Conservation (phyloP, 2,329 filamentous ascomycete species). For the Aspergillus texensis region DNA sequence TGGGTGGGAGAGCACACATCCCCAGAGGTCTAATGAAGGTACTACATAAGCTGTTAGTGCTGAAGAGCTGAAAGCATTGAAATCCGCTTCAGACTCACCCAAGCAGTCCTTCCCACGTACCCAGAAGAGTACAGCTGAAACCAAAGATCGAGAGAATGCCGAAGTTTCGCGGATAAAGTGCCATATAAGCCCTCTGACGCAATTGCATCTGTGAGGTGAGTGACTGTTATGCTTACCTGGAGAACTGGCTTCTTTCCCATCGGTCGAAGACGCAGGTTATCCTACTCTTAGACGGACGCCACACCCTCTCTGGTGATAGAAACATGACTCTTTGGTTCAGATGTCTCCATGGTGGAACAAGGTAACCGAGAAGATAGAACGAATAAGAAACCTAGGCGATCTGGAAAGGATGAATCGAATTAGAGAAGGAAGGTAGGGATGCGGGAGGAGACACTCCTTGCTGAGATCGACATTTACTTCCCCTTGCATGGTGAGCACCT, state of each 20-base stretch:
- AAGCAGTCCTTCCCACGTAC: background rate
- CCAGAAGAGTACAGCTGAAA: background rate
- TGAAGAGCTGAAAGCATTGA: background rate
- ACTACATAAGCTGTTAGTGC: background rate
- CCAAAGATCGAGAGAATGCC: background rate
- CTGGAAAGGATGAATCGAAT: background rate
- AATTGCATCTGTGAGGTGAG: accelerated
- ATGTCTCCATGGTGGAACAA: background rate
- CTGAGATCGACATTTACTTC: background rate
- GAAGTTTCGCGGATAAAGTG: background rate
- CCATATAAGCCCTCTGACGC: background rate
- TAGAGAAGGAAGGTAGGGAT: background rate
- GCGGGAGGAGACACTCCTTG: background rate
- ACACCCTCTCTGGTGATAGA: no score
- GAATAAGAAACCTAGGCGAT: accelerated
- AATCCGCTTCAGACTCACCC: background rate
- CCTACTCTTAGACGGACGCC: background rate
- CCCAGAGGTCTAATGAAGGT: background rate
- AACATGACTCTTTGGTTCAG: background rate
- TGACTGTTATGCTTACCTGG: background rate
- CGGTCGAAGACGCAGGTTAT: background rate
- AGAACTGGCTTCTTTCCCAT: background rate
- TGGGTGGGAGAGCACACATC: background rate
- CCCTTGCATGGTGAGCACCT: no score
- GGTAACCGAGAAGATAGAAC: background rate